Evolutionary conservation across 2,329 filamentous ascomycete species (phyloP).

Genomic region (Aspergillus alliaceus): DNA sequence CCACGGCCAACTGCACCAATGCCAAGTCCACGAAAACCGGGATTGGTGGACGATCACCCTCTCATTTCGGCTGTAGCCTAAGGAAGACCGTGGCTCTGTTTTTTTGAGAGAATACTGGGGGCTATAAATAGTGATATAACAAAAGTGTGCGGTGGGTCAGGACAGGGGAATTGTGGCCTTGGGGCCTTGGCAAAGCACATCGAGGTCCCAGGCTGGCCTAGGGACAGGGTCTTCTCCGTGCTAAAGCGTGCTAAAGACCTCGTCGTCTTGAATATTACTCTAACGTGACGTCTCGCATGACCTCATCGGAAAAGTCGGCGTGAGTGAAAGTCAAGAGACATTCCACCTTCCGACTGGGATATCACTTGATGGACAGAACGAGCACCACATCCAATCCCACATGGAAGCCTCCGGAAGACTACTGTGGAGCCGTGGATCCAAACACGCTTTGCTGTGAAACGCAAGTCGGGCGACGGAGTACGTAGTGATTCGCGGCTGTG

Average conservation of each 20-base stretch:
- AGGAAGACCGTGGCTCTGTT: too few species aligned
- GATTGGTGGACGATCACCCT: background rate
- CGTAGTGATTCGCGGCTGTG: background rate
- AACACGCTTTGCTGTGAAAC: background rate
- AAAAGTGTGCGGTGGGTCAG: background rate
- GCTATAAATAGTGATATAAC: background rate
- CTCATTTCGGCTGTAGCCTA: background rate
- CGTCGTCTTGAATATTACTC: background rate
- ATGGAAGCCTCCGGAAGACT: conserved; percentile 1
- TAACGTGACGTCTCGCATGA: background rate
- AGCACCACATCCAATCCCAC: background rate
- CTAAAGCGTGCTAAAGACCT: background rate
- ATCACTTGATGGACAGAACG: background rate
- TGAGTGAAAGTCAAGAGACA: background rate
- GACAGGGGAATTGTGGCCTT: conserved; percentile 1
- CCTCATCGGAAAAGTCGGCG: background rate
- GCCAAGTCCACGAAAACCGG: background rate
- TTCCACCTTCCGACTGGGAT: background rate
- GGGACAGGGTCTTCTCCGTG: background rate
- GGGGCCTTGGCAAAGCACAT: background rate
- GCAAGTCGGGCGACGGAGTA: background rate
- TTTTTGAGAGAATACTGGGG: background rate
- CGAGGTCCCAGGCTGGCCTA: background rate
- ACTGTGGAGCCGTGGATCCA: background rate
- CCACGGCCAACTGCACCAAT: background rate